Percentiles rank a stretch among this genome's conserved stretches.
Evolutionary conservation across 371 early-diverging fungal genomes (phyloP).

Genomic region (Lichtheimia corymbifera): DNA sequence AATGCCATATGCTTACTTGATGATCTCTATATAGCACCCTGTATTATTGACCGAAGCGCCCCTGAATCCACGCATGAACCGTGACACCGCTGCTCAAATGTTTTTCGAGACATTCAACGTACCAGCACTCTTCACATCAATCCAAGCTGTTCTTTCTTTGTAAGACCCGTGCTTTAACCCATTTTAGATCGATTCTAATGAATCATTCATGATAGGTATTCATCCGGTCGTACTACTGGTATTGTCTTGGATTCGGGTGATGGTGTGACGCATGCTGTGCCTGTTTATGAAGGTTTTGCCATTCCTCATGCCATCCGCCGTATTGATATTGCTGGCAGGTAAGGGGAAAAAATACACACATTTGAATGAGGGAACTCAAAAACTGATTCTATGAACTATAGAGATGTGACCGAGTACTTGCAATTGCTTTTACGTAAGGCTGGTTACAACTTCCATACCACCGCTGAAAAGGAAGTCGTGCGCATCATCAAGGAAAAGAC

Average conservation of each 20-base stretch:
- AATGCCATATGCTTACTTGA: neutral
- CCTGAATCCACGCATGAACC: slow-evolving; percentile 84
- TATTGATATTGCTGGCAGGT: slow-evolving; percentile 91
- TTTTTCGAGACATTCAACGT: slow-evolving; percentile 98
- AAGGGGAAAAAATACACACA: neutral
- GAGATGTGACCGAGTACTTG: slow-evolving; percentile 91
- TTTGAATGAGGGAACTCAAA: too few relatives aligned
- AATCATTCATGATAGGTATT: neutral
- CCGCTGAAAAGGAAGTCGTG: slow-evolving; percentile 93
- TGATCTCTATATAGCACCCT: slow-evolving; percentile 70
- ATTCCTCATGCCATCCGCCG: slow-evolving; percentile 91
- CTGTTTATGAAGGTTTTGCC: slow-evolving; percentile 96
- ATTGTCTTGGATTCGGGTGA: slow-evolving; percentile 94
- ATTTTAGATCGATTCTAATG: too few relatives aligned
- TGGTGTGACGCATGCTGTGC: slow-evolving; percentile 93
- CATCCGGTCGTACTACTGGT: slow-evolving; percentile 94
- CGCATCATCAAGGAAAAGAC: slow-evolving; percentile 94
- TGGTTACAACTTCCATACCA: slow-evolving; percentile 85
- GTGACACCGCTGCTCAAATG: slow-evolving; percentile 92
- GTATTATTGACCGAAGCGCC: slow-evolving; percentile 95
- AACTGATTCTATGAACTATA: slow-evolving; percentile 7
- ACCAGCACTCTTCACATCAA: slow-evolving; percentile 91
- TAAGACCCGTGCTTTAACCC: slow-evolving; percentile 27
- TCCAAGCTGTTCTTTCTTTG: slow-evolving; percentile 95
- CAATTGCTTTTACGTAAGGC: slow-evolving; percentile 85